Base-by-base conservation (phyloP, 352 stramenopile genomes). In the Globisporangium ultimum region DNA sequence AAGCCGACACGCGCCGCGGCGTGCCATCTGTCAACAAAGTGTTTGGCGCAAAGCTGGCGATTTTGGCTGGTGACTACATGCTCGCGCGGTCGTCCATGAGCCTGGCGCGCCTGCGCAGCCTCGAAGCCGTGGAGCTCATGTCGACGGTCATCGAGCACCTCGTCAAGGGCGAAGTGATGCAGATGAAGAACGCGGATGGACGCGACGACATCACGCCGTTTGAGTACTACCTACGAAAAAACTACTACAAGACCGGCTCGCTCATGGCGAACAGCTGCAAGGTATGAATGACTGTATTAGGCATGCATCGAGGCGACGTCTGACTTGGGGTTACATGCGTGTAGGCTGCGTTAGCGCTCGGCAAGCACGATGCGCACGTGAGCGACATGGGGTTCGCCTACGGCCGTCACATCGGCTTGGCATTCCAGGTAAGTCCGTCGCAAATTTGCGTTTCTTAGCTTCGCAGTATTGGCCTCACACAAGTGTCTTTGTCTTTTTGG, bases 91-190 rank as follows among this genome's bases (percentile, higher is more conserved):
- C 97, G n/a, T 98, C 89, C 15, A 91, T 99, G 61, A 96, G 76
- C 50, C 77, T 99, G 24, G 96, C 97, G 36, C 82, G 96, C 6
- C 70, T 99, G 59, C 86, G 97, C 40, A 97, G 96, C 63, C 60
- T 98, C 1, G 92, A 98, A 61, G 93, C 97, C 12, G 89, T 99
- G 15, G 97, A 99, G 77, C 88, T 98, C 57, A 98, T 99, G 87
- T 98, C 94, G 34, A 98, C 95, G 5, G 93, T 97, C 45, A 99
- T 99, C 65, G 97, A 99, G 75, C 97, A 99, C 74, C 74, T 99
- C 32, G 97, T 99, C 41, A 97, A 98, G 67, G 97, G 97, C 42
- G 97, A 99, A 70, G 98, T 99, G 65, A 99, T 99, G 97, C 97
- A 99, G 78, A 95, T 99, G 78, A 98, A 98, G 70, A 79, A 93